Conservation (phyloP, 164 flowering plant species). For the Nymphaea thermarum region DNA sequence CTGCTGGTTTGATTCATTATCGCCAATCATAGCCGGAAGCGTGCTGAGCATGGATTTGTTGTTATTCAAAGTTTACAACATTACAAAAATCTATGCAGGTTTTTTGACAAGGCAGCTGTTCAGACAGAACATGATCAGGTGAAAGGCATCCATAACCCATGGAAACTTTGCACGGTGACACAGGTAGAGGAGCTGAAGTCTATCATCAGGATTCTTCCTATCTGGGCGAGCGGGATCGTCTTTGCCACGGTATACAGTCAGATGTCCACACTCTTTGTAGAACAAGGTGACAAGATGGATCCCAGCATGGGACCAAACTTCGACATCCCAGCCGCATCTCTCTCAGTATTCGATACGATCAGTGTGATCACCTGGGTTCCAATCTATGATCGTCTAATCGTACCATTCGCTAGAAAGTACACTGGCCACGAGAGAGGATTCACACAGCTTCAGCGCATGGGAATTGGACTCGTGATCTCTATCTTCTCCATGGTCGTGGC, state of each 20-base stretch:
- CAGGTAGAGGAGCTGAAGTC: constrained; percentile 34
- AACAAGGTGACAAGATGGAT: constrained; percentile 34
- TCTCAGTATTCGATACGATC: background rate
- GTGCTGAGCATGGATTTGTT: background rate
- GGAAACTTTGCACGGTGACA: constrained; percentile 34
- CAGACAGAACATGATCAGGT: constrained; percentile 11
- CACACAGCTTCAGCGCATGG: constrained; percentile 30
- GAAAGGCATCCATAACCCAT: constrained; percentile 16
- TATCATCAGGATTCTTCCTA: constrained; percentile 23
- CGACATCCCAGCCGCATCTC: constrained; percentile 1
- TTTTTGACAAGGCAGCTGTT: constrained; percentile 35
- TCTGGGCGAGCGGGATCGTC: constrained; percentile 30
- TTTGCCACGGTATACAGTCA: constrained; percentile 30
- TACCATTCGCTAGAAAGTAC: constrained; percentile 16
- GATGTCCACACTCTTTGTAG: constrained; percentile 32
- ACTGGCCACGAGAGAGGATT: constrained; percentile 23
- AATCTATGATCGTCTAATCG: constrained; percentile 17
- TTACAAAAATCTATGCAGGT: constrained; percentile 12
- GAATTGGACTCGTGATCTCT: constrained; percentile 29
- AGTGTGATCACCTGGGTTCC: constrained; percentile 8
- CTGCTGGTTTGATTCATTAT: background rate
- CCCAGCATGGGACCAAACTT: constrained; percentile 17
- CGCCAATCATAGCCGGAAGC: background rate
- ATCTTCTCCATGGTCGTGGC: constrained; percentile 26
- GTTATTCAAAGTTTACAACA: background rate